These are phyloP conservation scores for Pleurotus tuoliensis DNA, from an alignment of 768 basidiomycete genomes.

Conservation along the genomic window DNA sequence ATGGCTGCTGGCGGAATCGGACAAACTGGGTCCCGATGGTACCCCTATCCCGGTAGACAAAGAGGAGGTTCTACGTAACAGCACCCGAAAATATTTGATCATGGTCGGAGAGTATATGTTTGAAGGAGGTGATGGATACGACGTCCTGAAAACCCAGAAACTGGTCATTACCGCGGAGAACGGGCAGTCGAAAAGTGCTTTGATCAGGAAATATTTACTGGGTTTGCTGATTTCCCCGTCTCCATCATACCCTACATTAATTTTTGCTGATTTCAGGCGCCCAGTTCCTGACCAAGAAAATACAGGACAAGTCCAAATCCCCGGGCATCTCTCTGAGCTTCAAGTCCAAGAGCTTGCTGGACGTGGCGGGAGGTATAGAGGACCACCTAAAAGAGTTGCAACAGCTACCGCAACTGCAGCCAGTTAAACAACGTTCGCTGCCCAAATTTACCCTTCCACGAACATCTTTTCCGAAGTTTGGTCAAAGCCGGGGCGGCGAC, in stretches of 20 bases:
- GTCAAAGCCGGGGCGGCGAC: too few relatives aligned
- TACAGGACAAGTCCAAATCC: slow-evolving; percentile 25
- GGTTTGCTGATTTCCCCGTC: slow-evolving; percentile 39
- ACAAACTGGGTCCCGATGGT: slow-evolving; percentile 21
- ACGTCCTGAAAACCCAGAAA: slow-evolving; percentile 57
- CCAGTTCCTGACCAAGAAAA: slow-evolving; percentile 66
- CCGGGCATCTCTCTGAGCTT: neutral
- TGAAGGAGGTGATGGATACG: slow-evolving; percentile 79
- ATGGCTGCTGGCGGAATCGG: slow-evolving; percentile 46
- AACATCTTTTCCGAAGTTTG: too few relatives aligned
- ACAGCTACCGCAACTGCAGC: slow-evolving; percentile 5
- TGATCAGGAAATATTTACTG: slow-evolving; percentile 81
- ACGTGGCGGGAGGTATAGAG: neutral
- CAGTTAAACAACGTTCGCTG: slow-evolving; percentile 4
- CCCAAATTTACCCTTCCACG: too few relatives aligned
- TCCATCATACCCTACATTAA: neutral
- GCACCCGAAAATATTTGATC: slow-evolving; percentile 64
- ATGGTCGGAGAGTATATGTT: slow-evolving; percentile 89
- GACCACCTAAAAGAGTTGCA: slow-evolving; percentile 10
- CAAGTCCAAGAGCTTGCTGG: neutral
- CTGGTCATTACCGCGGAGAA: slow-evolving; percentile 81
- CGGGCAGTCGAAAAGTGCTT: slow-evolving; percentile 70
- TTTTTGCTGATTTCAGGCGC: slow-evolving; percentile 44
- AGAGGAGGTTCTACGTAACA: slow-evolving; percentile 51
- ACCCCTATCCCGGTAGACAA: slow-evolving; percentile 9